phyloP scores from a whole-genome alignment of 176 grass and related monocot species.

The Musa acuminata region DNA sequence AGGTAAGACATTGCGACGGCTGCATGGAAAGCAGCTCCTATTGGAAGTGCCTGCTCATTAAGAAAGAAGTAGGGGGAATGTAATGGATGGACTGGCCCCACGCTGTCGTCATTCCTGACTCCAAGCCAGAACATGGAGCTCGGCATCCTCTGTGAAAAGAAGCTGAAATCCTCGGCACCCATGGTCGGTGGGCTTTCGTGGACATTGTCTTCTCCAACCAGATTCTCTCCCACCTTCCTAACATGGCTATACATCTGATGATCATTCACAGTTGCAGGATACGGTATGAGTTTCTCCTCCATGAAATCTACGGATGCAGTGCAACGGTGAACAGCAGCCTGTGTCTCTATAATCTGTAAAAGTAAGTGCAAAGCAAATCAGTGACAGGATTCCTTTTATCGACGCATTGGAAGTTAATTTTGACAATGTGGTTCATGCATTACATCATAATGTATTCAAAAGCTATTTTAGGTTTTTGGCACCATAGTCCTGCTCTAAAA shows the following conservation, averaged over 20 bases:
- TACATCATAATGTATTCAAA: no score
- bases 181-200: not conserved
- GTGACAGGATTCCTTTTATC: no score
- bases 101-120: not conserved
- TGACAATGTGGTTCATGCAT: no score
- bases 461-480: no score
- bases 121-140: conserved; percentile 44
- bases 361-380: no score
- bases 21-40: conserved; percentile 57
- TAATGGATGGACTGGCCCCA: not conserved
- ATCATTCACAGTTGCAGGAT: conserved; percentile 53
- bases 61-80: conserved; percentile 52
- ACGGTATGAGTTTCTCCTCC: conserved; percentile 39
- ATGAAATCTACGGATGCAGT: conserved; percentile 39
- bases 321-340: conserved; percentile 46
- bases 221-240: conserved; percentile 34
- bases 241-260: conserved; percentile 34
- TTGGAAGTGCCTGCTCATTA: conserved; percentile 42
- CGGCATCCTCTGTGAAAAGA: conserved; percentile 48
- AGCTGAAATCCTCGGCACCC: conserved; percentile 63
- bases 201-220: conserved; percentile 46
- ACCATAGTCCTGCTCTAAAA: not conserved
- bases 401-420: not conserved
- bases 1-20: conserved; percentile 55
- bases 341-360: conserved; percentile 40